A percentile compares a stretch with the other conserved stretches of the same genome.
phyloP scores from a whole-genome alignment of 75 land plant species.

The Isoetes taiwanensis region DNA sequence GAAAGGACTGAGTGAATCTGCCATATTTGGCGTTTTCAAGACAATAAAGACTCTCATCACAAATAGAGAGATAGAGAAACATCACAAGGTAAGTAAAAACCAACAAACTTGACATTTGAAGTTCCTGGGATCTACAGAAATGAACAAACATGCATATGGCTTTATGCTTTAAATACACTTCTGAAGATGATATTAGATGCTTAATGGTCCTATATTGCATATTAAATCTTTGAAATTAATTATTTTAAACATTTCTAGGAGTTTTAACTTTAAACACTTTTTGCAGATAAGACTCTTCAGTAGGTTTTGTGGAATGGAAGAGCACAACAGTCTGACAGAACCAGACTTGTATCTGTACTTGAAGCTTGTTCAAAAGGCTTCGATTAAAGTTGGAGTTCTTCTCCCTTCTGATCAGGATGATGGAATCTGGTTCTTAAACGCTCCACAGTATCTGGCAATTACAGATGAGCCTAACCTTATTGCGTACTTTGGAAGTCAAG shows the following conservation, averaged over 20 bases:
- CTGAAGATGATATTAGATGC: too few relatives aligned
- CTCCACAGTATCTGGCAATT: slow-evolving; percentile 6
- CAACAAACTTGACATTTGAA: neutral
- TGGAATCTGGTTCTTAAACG: slow-evolving; percentile 22
- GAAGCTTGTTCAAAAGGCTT: slow-evolving; percentile 18
- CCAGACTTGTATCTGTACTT: slow-evolving; percentile 25
- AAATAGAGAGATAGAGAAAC: slow-evolving; percentile 26
- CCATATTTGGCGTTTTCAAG: slow-evolving; percentile 26
- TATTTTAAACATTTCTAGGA: too few relatives aligned
- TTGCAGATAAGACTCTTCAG: slow-evolving; percentile 25
- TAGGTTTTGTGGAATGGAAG: slow-evolving; percentile 26
- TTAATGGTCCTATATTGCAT: too few relatives aligned
- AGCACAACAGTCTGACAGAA: slow-evolving; percentile 11
- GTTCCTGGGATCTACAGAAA: neutral
- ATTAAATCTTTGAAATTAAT: too few relatives aligned
- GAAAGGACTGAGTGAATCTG: slow-evolving; percentile 31
- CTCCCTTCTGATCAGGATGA: slow-evolving; percentile 26
- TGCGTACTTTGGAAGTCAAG: slow-evolving; percentile 15
- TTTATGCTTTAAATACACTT: too few relatives aligned
- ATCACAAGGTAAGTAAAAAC: slow-evolving; percentile 18
- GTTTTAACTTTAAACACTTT: too few relatives aligned
- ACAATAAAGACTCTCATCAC: slow-evolving; percentile 20
- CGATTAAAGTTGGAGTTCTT: slow-evolving; percentile 17
- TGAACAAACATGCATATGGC: too few relatives aligned
- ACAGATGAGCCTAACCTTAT: slow-evolving; percentile 25